Evolutionary conservation across 2,329 filamentous ascomycete species (phyloP).

Genomic region (Cladosporium austrohemisphaericum): DNA sequence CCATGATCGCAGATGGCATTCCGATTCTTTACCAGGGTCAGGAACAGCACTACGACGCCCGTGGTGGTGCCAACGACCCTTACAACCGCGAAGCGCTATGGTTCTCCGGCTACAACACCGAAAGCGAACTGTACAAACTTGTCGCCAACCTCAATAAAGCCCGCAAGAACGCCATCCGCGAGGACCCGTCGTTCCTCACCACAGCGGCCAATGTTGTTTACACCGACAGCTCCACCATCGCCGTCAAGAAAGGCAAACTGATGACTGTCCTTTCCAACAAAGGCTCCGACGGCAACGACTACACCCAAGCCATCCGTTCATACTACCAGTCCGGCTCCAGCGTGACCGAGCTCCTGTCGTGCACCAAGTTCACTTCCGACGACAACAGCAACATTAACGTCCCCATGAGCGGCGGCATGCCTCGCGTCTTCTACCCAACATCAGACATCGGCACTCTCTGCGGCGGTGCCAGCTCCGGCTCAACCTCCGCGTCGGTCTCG

Average conservation of each 20-base stretch:
- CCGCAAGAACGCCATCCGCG: slow-evolving; percentile 44
- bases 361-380: slow-evolving; percentile 29
- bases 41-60: slow-evolving; percentile 55
- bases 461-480: slow-evolving; percentile 3
- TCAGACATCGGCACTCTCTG: slow-evolving; percentile 14
- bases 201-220: slow-evolving; percentile 40
- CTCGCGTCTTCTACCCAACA: slow-evolving; percentile 36
- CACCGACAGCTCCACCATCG: slow-evolving; percentile 42
- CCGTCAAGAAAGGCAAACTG: slow-evolving; percentile 47
- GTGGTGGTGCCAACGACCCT: slow-evolving; percentile 33
- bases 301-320: slow-evolving; percentile 27
- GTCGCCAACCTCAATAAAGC: slow-evolving; percentile 49
- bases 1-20: slow-evolving; percentile 59
- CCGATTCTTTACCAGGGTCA: slow-evolving; percentile 64
- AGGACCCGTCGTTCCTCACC: slow-evolving; percentile 38
- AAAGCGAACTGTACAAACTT: slow-evolving; percentile 32
- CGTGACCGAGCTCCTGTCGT: slow-evolving; percentile 39
- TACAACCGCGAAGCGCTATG: slow-evolving; percentile 43
- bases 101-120: slow-evolving; percentile 40
- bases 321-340: slow-evolving; percentile 27
- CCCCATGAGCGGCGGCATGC: slow-evolving; percentile 34
- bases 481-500: background rate
- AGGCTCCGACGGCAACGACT: slow-evolving; percentile 25
- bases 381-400: slow-evolving; percentile 31
- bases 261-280: slow-evolving; percentile 36